These are phyloP conservation scores for Aspergillus sclerotiicarbonarius DNA, from an alignment of 495 filamentous ascomycete genomes.

Conservation along the genomic window DNA sequence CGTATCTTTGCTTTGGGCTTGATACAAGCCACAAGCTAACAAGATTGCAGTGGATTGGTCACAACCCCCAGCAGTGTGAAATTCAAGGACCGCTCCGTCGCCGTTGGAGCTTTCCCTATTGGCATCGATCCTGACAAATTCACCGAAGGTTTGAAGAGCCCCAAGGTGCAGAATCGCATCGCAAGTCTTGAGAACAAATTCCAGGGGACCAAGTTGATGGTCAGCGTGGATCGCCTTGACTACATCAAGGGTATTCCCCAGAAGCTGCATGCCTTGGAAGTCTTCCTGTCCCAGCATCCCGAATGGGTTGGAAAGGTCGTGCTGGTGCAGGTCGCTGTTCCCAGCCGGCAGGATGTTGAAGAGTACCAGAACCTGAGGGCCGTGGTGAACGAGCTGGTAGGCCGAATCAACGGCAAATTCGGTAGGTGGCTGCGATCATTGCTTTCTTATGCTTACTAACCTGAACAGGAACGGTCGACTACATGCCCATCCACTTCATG, in stretches of 20 bases:
- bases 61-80: constrained; percentile 90
- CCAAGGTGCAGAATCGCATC: constrained; percentile 84
- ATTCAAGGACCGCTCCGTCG: constrained; percentile 76
- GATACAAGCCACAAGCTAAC: constrained; percentile 10
- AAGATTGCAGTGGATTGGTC: constrained; percentile 54
- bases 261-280: constrained; percentile 92
- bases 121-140: constrained; percentile 98
- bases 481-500: constrained; percentile 97
- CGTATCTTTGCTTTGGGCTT: constrained; percentile 27
- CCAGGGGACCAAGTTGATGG: constrained; percentile 91
- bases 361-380: constrained; percentile 95
- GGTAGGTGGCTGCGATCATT: constrained; percentile 41
- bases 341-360: constrained; percentile 90
- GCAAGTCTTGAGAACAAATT: constrained; percentile 83
- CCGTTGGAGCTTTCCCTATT: constrained; percentile 92
- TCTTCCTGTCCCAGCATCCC: constrained; percentile 93
- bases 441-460: constrained; percentile 5
- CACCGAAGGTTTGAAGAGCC: constrained; percentile 77
- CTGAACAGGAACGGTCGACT: constrained; percentile 77
- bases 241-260: constrained; percentile 99
- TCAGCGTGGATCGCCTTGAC: constrained; percentile 92
- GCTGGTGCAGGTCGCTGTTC: constrained; percentile 92
- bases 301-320: constrained; percentile 98
- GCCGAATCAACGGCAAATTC: constrained; percentile 92
- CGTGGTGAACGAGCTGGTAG: constrained; percentile 92